These are phyloP conservation scores for Phytophthora cactorum DNA, from an alignment of 352 stramenopile genomes.

Conservation along the genomic window DNA sequence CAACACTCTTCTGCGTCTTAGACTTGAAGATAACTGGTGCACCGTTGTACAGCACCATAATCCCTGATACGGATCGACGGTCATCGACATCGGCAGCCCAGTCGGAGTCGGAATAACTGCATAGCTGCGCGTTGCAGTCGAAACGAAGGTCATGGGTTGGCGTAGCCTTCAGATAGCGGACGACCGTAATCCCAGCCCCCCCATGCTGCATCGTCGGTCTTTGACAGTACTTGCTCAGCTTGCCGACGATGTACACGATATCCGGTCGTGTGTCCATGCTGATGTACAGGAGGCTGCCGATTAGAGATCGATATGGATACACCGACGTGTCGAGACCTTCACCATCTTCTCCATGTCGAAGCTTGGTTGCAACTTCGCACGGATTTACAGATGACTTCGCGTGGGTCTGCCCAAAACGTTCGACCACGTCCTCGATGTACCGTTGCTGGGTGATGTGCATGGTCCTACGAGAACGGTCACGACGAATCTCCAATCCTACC, in stretches of 20 bases:
- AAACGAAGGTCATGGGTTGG: not conserved
- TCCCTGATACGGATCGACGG: slow-evolving; percentile 18
- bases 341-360: not conserved
- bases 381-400: not conserved
- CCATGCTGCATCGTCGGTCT: slow-evolving; percentile 11
- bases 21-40: slow-evolving; percentile 31
- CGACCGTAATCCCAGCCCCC: slow-evolving; percentile 31
- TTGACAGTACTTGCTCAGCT: slow-evolving; percentile 1
- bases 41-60: slow-evolving; percentile 21
- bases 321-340: not conserved
- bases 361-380: slow-evolving; percentile 1
- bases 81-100: slow-evolving; percentile 17
- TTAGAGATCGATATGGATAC: not conserved
- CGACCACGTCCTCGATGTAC: not conserved
- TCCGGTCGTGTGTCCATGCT: slow-evolving; percentile 14
- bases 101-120: slow-evolving; percentile 22
- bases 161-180: slow-evolving; percentile 35
- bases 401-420: not conserved
- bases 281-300: not conserved
- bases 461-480: not conserved
- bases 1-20: slow-evolving; percentile 15
- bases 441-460: slow-evolving; percentile 2
- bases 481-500: slow-evolving; percentile 14
- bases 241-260: slow-evolving; percentile 22
- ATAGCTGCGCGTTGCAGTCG: not conserved